Conservation (phyloP, 1,284 basidiomycete species). For the Tilletia walkeri region DNA sequence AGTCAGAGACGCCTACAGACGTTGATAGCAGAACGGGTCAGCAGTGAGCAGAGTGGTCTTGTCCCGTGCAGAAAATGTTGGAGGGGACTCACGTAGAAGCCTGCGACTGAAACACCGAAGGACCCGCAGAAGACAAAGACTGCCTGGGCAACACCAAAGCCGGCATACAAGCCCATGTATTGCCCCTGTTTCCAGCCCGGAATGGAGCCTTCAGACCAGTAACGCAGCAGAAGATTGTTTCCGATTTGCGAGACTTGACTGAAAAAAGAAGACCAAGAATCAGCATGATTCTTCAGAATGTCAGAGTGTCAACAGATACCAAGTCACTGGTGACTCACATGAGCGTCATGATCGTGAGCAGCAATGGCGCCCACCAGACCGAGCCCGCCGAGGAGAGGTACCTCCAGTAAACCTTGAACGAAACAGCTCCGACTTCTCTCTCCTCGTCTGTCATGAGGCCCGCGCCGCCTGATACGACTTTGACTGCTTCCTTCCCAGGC, state of each 20-base stretch:
- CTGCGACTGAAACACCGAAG: slow-evolving; percentile 23
- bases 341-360: slow-evolving; percentile 59
- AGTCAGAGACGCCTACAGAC: slow-evolving; percentile 10
- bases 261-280: slow-evolving; percentile 25
- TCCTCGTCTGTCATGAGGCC: slow-evolving; percentile 3
- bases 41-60: background rate
- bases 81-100: slow-evolving; percentile 31
- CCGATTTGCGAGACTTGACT: slow-evolving; percentile 30
- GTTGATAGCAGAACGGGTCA: background rate
- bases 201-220: slow-evolving; percentile 26
- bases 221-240: slow-evolving; percentile 32
- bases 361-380: slow-evolving; percentile 61
- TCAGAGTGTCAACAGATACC: slow-evolving; percentile 18
- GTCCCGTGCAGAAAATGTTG: no score
- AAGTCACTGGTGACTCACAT: slow-evolving; percentile 15
- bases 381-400: slow-evolving; percentile 16
- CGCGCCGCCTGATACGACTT: slow-evolving; percentile 18
- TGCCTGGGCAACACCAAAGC: slow-evolving; percentile 16
- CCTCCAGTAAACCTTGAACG: slow-evolving; percentile 12
- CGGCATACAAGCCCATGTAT: slow-evolving; percentile 25
- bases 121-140: slow-evolving; percentile 14
- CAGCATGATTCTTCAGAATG: background rate
- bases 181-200: slow-evolving; percentile 24
- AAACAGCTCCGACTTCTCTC: slow-evolving; percentile 2
- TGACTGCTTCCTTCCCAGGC: slow-evolving; percentile 22